phyloP scores from a whole-genome alignment of 2,329 filamentous ascomycete genomes.

The Cladosporium austrohemisphaericum region DNA sequence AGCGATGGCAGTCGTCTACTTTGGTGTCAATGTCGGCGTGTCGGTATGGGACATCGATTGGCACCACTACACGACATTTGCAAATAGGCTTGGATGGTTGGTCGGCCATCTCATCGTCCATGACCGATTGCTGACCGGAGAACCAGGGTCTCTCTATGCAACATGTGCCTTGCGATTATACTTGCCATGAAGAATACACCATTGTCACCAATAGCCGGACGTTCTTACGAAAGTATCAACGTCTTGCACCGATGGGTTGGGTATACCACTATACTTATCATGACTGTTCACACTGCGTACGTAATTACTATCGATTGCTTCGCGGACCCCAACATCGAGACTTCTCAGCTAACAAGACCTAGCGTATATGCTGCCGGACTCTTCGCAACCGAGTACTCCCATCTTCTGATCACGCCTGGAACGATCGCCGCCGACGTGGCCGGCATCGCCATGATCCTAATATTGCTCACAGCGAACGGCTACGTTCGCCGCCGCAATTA shows the following conservation, averaged over 20 bases:
- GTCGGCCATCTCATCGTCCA: neutral
- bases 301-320: neutral
- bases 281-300: slow-evolving; percentile 23
- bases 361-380: slow-evolving; percentile 20
- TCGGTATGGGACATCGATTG: slow-evolving; percentile 17
- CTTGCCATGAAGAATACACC: slow-evolving; percentile 27
- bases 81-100: slow-evolving; percentile 26
- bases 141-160: slow-evolving; percentile 23
- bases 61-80: slow-evolving; percentile 19
- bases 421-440: slow-evolving; percentile 23
- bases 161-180: slow-evolving; percentile 25
- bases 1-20: slow-evolving; percentile 6
- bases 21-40: slow-evolving; percentile 15
- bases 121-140: neutral
- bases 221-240: slow-evolving; percentile 25
- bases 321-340: neutral
- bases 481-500: slow-evolving; percentile 23
- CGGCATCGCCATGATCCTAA: slow-evolving; percentile 22
- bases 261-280: slow-evolving; percentile 22
- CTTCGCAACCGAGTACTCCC: slow-evolving; percentile 14
- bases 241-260: slow-evolving; percentile 25
- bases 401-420: slow-evolving; percentile 15
- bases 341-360: neutral
- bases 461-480: slow-evolving; percentile 22
- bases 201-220: slow-evolving; percentile 24